Base-by-base conservation (phyloP, 2,329 filamentous ascomycete species). In the Shiraia bambusicola region DNA sequence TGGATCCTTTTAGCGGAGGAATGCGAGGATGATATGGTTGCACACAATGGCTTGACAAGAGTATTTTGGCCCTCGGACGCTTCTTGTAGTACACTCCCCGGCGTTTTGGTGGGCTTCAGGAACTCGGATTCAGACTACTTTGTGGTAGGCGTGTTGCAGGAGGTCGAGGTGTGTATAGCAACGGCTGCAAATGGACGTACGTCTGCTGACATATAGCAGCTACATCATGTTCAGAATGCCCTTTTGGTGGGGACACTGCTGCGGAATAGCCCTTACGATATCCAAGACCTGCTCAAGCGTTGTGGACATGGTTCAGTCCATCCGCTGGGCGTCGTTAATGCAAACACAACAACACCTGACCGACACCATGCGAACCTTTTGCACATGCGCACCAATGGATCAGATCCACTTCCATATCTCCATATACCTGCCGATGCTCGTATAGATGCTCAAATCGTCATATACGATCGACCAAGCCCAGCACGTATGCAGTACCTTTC, bases 11-110 rank as follows among this genome's bases (percentile, higher is more conserved):
- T 97, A 81, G 79, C 50, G 54, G 56, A 57, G 56, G 63, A 55
- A 60, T 71, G 74, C 59, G 58, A 78, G 81, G 78, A 72, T 76
- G 82, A 76, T 69, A 84, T 84, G 81, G 75, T 81, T 69, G 74
- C 76, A 72, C 74, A 74, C 60, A 79, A 93, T 88, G 91, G 88
- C 64, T 78, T 97, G 76, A 89, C 97, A 84, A 89, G 93, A 76
- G 84, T 98, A 75, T 97, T 98, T 76, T 98, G 93, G 93, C 94
- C 93, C 61, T 87, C 87, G 63, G 91, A 95, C 73, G 82, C 92
- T 63, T 80, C 82, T 39, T 80, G 78, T 72, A 83, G 88, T 62
- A 78, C 81, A 40, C 79, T 77, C 69, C 82, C 88, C 29, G 93
- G 92, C 31, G 87, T 96, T 47, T 83, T 98, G 52, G 87, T 98